These are phyloP conservation scores for Cichorium intybus DNA, from an alignment of 140 eudicot species.

Conservation along the genomic window DNA sequence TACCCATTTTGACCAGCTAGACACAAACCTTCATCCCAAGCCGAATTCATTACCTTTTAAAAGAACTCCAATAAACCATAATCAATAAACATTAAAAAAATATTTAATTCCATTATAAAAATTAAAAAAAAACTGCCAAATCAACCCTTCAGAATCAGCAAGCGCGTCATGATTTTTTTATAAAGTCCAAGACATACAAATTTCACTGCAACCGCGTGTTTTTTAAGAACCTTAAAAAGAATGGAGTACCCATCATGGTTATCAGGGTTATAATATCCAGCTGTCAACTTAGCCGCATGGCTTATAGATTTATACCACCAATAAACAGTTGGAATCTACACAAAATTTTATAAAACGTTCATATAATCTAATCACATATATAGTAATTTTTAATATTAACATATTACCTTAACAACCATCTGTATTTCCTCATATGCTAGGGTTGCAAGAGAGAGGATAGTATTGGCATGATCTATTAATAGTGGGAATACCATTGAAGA, in stretches of 20 bases:
- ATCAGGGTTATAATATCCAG: constrained; percentile 59
- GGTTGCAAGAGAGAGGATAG: constrained; percentile 44
- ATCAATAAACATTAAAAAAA: too few species aligned
- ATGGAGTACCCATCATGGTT: constrained; percentile 56
- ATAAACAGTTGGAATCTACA: constrained; percentile 55
- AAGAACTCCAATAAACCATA: too few species aligned
- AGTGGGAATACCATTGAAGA: constrained; percentile 51
- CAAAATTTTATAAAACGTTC: constrained; percentile 1
- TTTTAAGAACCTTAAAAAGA: constrained; percentile 41
- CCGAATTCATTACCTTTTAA: constrained; percentile 45
- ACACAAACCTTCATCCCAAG: constrained; percentile 50
- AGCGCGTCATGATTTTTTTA: constrained; percentile 37
- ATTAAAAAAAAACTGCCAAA: constrained; percentile 44
- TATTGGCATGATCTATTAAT: constrained; percentile 49
- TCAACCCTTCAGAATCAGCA: constrained; percentile 56
- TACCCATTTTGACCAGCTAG: constrained; percentile 49
- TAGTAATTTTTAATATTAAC: neutral
- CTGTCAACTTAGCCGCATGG: constrained; percentile 71
- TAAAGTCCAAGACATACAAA: constrained; percentile 34
- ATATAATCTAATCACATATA: neutral
- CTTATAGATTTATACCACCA: constrained; percentile 73
- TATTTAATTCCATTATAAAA: too few species aligned
- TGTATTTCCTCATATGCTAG: constrained; percentile 45
- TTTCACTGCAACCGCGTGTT: constrained; percentile 41
- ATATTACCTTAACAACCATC: constrained; percentile 43